These are phyloP conservation scores for Petunia secreta DNA, from an alignment of 257 asterid species.

Conservation along the genomic window DNA sequence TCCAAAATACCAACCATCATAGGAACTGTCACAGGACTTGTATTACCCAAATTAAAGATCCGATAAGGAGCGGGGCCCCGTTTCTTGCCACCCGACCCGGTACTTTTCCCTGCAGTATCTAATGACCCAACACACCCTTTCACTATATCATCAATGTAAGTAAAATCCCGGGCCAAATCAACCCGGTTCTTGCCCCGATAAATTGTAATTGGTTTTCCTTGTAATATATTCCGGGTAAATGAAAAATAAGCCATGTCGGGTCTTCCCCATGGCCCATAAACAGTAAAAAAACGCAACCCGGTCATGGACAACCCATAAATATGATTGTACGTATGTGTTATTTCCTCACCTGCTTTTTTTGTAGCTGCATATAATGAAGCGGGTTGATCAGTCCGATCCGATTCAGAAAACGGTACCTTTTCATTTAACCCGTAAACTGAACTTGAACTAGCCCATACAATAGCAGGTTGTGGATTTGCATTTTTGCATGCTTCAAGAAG, in stretches of 20 bases:
- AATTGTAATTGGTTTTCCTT: conserved; percentile 28
- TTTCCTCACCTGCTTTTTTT: conserved; percentile 36
- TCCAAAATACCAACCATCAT: conserved; percentile 41
- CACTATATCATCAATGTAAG: conserved; percentile 34
- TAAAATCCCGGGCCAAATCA: conserved; percentile 33
- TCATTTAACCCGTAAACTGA: conserved; percentile 35
- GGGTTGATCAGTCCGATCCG: conserved; percentile 33
- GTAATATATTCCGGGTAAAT: conserved; percentile 31
- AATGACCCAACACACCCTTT: conserved; percentile 34
- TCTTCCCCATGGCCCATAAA: conserved; percentile 40
- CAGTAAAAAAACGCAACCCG: conserved; percentile 33
- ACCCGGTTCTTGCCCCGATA: conserved; percentile 34
- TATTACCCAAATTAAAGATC: conserved; percentile 36
- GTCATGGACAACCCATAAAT: conserved; percentile 36
- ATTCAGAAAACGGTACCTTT: conserved; percentile 32
- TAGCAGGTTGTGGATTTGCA: conserved; percentile 30
- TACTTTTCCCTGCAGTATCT: conserved; percentile 33
- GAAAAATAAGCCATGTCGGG: conserved; percentile 38
- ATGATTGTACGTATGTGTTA: conserved; percentile 34
- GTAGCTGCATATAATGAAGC: conserved; percentile 35
- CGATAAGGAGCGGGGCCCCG: conserved; percentile 31
- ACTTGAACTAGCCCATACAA: conserved; percentile 38
- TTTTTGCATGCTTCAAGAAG: conserved; percentile 33
- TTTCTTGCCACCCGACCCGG: conserved; percentile 39
- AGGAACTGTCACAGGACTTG: conserved; percentile 30